A percentile compares a stretch with the other conserved stretches of the same genome.
Evolutionary conservation across 495 filamentous ascomycete genomes (phyloP).

Genomic region (Choiromyces venosus): DNA sequence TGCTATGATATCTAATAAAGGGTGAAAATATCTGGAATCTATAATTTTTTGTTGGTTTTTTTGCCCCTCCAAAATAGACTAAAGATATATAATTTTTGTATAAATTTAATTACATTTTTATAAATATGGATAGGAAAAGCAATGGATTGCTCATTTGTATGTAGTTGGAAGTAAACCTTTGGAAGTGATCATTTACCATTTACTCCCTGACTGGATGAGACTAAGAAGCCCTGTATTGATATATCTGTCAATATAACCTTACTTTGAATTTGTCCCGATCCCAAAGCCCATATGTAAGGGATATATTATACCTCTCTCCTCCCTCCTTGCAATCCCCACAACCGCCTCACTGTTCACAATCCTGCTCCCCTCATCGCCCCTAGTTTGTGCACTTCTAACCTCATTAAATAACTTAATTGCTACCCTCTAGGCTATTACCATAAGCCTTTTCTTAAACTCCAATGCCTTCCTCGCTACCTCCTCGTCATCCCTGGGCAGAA

Average conservation of each 20-base stretch:
- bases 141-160: too few species aligned
- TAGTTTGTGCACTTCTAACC: conserved; percentile 80
- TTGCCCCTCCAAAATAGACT: neutral
- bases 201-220: conserved; percentile 53
- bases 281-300: neutral
- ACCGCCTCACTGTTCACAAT: conserved; percentile 55
- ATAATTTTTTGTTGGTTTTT: conserved; percentile 5
- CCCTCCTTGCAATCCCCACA: conserved; percentile 32
- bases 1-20: neutral
- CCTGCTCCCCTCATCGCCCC: conserved; percentile 29
- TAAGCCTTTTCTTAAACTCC: conserved; percentile 64
- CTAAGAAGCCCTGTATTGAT: conserved; percentile 95
- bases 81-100: too few species aligned
- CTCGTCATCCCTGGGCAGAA: conserved; percentile 55
- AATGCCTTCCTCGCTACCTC: conserved; percentile 50
- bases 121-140: too few species aligned
- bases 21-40: too few species aligned
- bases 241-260: conserved; percentile 65
- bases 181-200: conserved; percentile 18
- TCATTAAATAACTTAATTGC: conserved; percentile 72
- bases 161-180: too few species aligned
- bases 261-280: conserved; percentile 5
- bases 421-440: conserved; percentile 39
- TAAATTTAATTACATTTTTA: too few species aligned
- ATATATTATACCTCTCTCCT: conserved; percentile 33